Evolutionary conservation across 306 rosid genomes (phyloP).

Genomic region (Begonia fuchsioides): DNA sequence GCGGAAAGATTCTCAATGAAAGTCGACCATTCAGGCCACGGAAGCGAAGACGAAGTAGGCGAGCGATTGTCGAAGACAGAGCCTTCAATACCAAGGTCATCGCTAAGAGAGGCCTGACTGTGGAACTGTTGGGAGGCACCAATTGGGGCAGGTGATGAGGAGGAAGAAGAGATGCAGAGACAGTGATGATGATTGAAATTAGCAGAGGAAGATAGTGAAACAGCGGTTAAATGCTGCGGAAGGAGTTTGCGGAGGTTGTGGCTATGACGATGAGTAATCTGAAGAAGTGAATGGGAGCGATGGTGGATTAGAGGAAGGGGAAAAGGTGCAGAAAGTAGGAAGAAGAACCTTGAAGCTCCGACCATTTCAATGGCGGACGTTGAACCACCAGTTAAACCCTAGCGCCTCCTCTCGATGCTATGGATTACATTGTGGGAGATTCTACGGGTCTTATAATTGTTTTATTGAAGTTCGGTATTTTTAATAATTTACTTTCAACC

Average conservation of each 20-base stretch:
- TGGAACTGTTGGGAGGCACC: conserved; percentile 30
- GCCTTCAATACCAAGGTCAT: conserved; percentile 5
- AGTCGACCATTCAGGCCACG: conserved; percentile 52
- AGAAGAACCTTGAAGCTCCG: conserved; percentile 47
- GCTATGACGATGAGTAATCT: conserved; percentile 6
- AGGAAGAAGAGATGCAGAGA: conserved; percentile 8
- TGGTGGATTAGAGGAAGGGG: conserved; percentile 24
- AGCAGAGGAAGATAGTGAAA: conserved; percentile 12
- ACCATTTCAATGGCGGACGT: conserved; percentile 23
- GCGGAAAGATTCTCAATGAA: conserved; percentile 37
- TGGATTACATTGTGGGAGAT: too few relatives aligned
- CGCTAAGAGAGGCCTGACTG: conserved; percentile 16
- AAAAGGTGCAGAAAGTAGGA: conserved; percentile 35
- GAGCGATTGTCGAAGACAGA: conserved; percentile 5
- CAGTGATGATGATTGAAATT: conserved; percentile 5
- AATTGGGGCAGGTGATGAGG: conserved; percentile 14
- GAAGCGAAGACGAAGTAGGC: conserved; percentile 8
- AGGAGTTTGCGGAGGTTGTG: conserved; percentile 13
- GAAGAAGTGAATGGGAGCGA: conserved; percentile 18
- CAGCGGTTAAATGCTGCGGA: background rate
- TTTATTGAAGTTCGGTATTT: too few relatives aligned
- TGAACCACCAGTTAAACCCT: too few relatives aligned
- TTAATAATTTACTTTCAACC: too few relatives aligned
- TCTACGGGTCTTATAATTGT: too few relatives aligned
- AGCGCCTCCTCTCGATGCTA: too few relatives aligned